A percentile compares a stretch with the other conserved stretches of the same genome.
phyloP scores from a whole-genome alignment of 139 green algal genomes.

The Marvania coccoides region DNA sequence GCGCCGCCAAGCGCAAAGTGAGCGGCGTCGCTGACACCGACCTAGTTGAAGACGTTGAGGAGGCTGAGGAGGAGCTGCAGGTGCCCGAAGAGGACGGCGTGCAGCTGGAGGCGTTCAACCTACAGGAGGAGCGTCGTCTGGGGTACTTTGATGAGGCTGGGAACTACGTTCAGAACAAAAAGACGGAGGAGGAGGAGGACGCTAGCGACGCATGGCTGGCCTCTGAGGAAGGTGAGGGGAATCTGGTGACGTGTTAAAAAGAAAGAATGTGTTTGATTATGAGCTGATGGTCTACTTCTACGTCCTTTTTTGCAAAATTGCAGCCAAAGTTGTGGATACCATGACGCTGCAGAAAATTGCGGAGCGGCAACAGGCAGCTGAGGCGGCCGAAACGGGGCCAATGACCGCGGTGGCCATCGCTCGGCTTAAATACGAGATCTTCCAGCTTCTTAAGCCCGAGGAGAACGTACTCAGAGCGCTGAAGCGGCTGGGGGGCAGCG shows the following conservation, averaged over 20 bases:
- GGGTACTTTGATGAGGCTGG: conserved; percentile 69
- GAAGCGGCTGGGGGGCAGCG: conserved; percentile 44
- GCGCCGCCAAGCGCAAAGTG: conserved; percentile 44
- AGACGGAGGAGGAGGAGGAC: conserved; percentile 40
- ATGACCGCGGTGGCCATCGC: conserved; percentile 49
- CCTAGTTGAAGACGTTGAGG: conserved; percentile 22
- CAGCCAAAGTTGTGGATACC: conserved; percentile 43
- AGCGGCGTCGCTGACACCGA: conserved; percentile 13
- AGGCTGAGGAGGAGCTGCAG: conserved; percentile 23
- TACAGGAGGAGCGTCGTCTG: conserved; percentile 55
- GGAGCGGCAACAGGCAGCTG: conserved; percentile 9
- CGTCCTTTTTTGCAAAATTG: not conserved
- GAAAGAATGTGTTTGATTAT: not conserved
- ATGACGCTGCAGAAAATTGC: conserved; percentile 32
- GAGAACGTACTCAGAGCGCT: conserved; percentile 55
- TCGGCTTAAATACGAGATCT: conserved; percentile 38
- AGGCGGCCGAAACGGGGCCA: conserved; percentile 17
- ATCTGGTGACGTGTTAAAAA: not conserved
- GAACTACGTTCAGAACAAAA: conserved; percentile 58
- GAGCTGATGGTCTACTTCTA: not conserved
- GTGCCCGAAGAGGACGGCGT: conserved; percentile 51
- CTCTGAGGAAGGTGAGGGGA: conserved; percentile 35
- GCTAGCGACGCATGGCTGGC: conserved; percentile 52
- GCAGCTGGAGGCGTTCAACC: conserved; percentile 65
- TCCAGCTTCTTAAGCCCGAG: conserved; percentile 39